Conservation (phyloP, 306 rosid genomes). For the Ochetophila trinervis region DNA sequence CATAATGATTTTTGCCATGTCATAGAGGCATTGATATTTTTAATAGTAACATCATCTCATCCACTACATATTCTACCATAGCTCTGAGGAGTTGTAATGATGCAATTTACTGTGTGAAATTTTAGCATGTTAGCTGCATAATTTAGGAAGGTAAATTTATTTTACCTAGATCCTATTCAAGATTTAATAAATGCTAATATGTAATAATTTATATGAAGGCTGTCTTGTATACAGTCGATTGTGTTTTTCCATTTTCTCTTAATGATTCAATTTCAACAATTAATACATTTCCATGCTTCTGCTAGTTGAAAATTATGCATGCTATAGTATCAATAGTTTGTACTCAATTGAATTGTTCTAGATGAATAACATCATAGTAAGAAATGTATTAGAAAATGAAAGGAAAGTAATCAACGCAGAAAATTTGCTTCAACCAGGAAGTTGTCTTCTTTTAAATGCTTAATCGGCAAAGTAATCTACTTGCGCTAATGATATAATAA, state of each 20-base stretch:
- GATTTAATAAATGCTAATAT: too few species aligned
- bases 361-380: background rate
- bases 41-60: too few species aligned
- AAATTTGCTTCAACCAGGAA: too few species aligned
- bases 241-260: background rate
- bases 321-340: background rate
- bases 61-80: too few species aligned
- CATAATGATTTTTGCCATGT: too few species aligned
- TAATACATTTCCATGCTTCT: background rate
- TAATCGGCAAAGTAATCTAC: background rate
- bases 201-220: too few species aligned
- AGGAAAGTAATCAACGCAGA: background rate
- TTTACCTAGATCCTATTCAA: too few species aligned
- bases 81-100: too few species aligned
- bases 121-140: too few species aligned
- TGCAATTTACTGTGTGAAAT: too few species aligned
- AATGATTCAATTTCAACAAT: background rate
- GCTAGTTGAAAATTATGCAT: background rate
- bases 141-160: too few species aligned
- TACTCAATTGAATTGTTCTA: background rate
- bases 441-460: background rate
- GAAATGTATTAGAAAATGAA: conserved; percentile 3
- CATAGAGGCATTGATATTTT: too few species aligned
- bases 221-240: background rate
- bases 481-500: background rate